These are phyloP conservation scores for Candida chilensis DNA, from an alignment of 805 yeast genomes.

Conservation along the genomic window DNA sequence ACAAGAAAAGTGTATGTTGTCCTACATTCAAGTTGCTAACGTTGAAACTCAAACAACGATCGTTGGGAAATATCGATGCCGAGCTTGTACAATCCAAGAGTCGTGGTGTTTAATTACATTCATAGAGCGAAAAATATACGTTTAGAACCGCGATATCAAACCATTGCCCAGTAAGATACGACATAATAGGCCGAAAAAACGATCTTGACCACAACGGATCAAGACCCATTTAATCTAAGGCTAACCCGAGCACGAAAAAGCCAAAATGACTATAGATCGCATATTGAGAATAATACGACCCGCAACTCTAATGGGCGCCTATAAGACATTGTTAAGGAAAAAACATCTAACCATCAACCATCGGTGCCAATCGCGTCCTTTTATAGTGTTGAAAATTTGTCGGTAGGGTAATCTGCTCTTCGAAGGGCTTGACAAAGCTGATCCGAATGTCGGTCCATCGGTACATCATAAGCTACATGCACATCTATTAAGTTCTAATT, in stretches of 20 bases:
- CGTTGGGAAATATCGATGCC: slow-evolving; percentile 51
- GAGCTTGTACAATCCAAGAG: slow-evolving; percentile 12
- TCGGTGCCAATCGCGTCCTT: too few species aligned
- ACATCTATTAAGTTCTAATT: too few species aligned
- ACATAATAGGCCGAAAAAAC: slow-evolving; percentile 44
- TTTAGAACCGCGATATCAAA: slow-evolving; percentile 68
- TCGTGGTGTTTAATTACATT: background rate
- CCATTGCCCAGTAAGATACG: slow-evolving; percentile 34
- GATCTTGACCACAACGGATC: slow-evolving; percentile 12
- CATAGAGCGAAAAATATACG: slow-evolving; percentile 36
- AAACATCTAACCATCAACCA: slow-evolving; percentile 2
- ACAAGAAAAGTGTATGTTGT: slow-evolving; percentile 65
- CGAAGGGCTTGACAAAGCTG: too few species aligned
- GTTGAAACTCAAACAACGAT: slow-evolving; percentile 58
- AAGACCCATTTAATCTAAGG: slow-evolving; percentile 80
- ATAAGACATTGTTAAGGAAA: slow-evolving; percentile 8
- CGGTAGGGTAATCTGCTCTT: too few species aligned
- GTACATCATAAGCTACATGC: too few species aligned
- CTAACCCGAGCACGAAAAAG: slow-evolving; percentile 87
- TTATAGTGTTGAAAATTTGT: slow-evolving; percentile 4
- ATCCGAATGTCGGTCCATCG: slow-evolving; percentile 4
- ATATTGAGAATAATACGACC: slow-evolving; percentile 39
- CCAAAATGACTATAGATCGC: slow-evolving; percentile 32
- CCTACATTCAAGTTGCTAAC: slow-evolving; percentile 59
- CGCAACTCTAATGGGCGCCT: slow-evolving; percentile 88